Evolutionary conservation across 2,329 filamentous ascomycete genomes (phyloP), one percentile per base, ranked within the genome.

Genomic region (Fusarium sp.): DNA sequence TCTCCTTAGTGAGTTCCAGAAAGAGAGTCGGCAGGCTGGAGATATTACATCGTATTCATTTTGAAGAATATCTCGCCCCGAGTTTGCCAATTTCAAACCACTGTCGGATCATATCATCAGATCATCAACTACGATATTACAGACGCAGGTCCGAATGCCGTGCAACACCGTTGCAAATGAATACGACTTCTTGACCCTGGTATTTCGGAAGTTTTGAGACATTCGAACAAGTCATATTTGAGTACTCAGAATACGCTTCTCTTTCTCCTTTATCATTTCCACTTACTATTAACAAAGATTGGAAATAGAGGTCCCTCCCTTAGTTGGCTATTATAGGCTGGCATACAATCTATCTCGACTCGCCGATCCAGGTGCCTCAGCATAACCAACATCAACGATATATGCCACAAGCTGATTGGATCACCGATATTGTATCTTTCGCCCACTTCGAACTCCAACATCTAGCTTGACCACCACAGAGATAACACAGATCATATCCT

Each of bases 71-170:
- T 23, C 46, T 51, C 30, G n/a, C 26, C 23, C 8, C 28, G 16
- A 48, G 14, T 43, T 30, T 28, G 43, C 28, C 42, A 68, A 68
- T 60, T 70, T 68, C 67, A 71, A 70, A 55, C 18, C 14, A 14
- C 10, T 42, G 34, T 28, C 30, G 18, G 43, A 30, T 25, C 39
- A 45, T 9, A 55, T 39, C 50, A 65, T 71, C 67, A 71, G 59
- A 70, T 65, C 59, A 70, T 65, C 45, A 42, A 56, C 14, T 28
- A 42, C 19, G n/a, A 68, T 37, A 54, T 45, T 45, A 54, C 43
- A 60, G 28, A 69, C 52, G 67, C 67, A 70, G 68, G 67, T 71
- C 55, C 67, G 65, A 43, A 67, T 62, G 67, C 42, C 37, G 68
- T 71, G 55, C 34, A 37, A 71, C 67, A 19, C 37, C 52, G 64